These are phyloP conservation scores for Heterococcus sp. DNA, from an alignment of 108 stramenopile species.

Conservation along the genomic window DNA sequence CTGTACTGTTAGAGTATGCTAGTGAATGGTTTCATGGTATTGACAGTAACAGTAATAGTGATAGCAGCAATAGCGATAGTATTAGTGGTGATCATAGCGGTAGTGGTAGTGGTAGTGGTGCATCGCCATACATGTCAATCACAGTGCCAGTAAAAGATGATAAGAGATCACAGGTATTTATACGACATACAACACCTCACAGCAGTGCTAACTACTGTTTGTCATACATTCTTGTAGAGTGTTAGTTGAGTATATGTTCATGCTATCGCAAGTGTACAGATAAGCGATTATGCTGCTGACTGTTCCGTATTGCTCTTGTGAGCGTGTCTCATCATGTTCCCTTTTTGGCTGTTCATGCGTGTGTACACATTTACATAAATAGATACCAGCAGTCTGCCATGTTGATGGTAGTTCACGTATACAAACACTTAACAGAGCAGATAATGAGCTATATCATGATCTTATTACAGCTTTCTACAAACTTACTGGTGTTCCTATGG, in stretches of 20 bases:
- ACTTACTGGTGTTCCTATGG: constrained; percentile 85
- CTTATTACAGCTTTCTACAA: constrained; percentile 75
- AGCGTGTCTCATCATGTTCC: no score
- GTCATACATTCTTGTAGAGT: no score
- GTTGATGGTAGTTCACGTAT: constrained; percentile 88
- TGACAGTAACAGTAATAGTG: not conserved
- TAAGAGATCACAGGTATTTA: constrained; percentile 58
- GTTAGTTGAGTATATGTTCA: no score
- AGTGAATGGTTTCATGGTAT: constrained; percentile 53
- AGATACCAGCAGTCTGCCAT: constrained; percentile 80
- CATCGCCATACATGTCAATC: constrained; percentile 57
- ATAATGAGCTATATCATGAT: constrained; percentile 64
- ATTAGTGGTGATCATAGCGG: no score
- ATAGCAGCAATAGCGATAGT: no score
- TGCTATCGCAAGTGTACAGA: no score
- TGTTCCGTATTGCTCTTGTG: no score
- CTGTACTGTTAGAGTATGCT: constrained; percentile 80
- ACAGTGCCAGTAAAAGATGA: constrained; percentile 70
- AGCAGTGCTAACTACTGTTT: no score
- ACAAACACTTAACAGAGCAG: constrained; percentile 70
- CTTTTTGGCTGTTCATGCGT: no score
- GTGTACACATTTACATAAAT: no score
- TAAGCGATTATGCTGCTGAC: no score
- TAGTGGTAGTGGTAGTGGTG: not conserved
- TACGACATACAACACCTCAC: no score